Base-by-base conservation (phyloP, 805 yeast species). In the Pichia californica region DNA sequence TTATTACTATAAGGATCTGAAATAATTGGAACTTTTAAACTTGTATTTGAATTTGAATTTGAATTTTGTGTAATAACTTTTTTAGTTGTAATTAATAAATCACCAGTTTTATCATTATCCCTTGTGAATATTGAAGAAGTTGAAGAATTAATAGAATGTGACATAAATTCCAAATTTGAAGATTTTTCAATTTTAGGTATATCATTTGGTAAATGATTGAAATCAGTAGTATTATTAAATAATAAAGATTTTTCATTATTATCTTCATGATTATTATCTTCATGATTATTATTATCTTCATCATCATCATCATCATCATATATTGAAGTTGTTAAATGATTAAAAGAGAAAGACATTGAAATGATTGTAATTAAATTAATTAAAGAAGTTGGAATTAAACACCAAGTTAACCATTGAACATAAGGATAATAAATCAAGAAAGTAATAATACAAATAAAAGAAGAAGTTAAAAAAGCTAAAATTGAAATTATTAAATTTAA, bases 371-470 rank as follows among this genome's bases (percentile, higher is more conserved):
- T 42, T 45, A 84, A 63, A 43, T 71, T 70, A 42, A 79, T 61
- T 0, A 70, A 81, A 11, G 85, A 82, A 4, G 86, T 73, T 1
- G 83, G 88, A 25, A 83, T 71, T 54, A 81, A 67, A 28, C 81
- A 57, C 89, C 91, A 84, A 8, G 81, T 70, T n/a, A 79, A 70
- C 89, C 89, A 84, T 7, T 70, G 62, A 15, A 81, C 69, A 48
- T 79, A 67, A 8, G 93, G 93, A 52, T 69, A 73, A 58, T 81
- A 84, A 14, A 77, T 63, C 39, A 85, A 53, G 31, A 83, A 69
- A 0, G 68, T 66, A 25, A 79, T 71, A 10, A 84, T 62, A 42
- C 83, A 75, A 20, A 73, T 62, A 32, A 83, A 50, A 1, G 81
- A 71, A 9, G 86, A 63, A 10, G 73, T 67, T 14, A 78, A 47